Conservation (phyloP, 352 stramenopile genomes). For the Phytophthora ohioensis region DNA sequence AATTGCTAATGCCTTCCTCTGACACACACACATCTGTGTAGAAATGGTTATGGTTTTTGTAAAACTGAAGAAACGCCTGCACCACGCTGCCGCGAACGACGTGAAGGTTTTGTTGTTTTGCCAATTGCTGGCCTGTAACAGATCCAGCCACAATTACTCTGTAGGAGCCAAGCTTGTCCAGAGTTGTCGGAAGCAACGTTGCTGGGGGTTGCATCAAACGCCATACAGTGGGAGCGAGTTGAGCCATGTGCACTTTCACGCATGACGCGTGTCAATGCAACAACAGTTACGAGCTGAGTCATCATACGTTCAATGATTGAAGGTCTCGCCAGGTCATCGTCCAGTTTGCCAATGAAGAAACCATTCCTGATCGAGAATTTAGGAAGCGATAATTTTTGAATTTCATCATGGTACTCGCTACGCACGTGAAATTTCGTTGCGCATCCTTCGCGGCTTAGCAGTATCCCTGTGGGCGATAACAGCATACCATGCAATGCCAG, state of each 20-base stretch:
- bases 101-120: not conserved
- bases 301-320: conserved; percentile 13
- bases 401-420: too few species aligned
- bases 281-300: conserved; percentile 7
- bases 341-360: not conserved
- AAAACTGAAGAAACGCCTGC: not conserved
- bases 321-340: not conserved
- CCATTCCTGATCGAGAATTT: conserved; percentile 15
- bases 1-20: not conserved
- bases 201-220: conserved; percentile 6
- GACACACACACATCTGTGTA: not conserved
- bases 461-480: too few species aligned
- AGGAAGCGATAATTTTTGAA: not conserved
- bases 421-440: too few species aligned
- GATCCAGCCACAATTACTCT: not conserved
- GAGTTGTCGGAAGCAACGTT: not conserved
- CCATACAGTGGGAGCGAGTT: conserved; percentile 17
- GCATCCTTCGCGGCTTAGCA: too few species aligned
- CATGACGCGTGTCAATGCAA: conserved; percentile 9
- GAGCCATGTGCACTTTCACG: conserved; percentile 1
- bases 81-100: not conserved
- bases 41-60: not conserved
- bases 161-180: conserved; percentile 1
- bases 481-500: too few species aligned
- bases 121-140: not conserved